A percentile compares a stretch with the other conserved stretches of the same genome.
Evolutionary conservation across 345 rosid genomes (phyloP).

Genomic region (Euphorbia tirucalli): DNA sequence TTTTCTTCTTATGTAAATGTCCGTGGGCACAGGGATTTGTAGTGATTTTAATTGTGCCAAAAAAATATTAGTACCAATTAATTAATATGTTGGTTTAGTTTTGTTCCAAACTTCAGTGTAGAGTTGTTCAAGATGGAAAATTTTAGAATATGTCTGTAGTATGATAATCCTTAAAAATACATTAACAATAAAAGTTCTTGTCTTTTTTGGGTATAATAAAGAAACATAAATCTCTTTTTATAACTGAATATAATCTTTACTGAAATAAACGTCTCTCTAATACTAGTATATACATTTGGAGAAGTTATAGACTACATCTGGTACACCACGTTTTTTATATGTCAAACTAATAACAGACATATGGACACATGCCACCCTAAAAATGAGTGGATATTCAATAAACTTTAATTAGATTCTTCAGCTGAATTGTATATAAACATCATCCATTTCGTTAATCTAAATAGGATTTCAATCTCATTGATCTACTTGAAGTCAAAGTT

Average conservation of each 20-base stretch:
- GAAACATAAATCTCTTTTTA: too few species aligned
- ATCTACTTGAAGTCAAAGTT: background rate
- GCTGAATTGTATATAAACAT: background rate
- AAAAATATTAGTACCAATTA: background rate
- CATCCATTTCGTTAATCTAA: slow-evolving; percentile 5
- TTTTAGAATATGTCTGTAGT: too few species aligned
- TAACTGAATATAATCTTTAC: slow-evolving; percentile 11
- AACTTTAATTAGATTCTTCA: background rate
- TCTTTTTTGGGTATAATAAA: too few species aligned
- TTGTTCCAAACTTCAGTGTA: too few species aligned
- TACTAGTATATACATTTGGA: too few species aligned
- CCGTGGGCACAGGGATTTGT: slow-evolving; percentile 41
- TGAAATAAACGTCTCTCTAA: slow-evolving; percentile 19
- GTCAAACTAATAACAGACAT: too few species aligned
- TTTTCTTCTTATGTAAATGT: background rate
- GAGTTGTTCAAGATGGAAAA: too few species aligned
- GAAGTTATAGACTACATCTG: too few species aligned
- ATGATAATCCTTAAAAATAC: too few species aligned
- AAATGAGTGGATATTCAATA: background rate
- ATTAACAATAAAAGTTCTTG: too few species aligned
- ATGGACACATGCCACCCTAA: background rate
- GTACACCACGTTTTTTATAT: too few species aligned
- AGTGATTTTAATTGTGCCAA: slow-evolving; percentile 18
- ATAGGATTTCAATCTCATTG: slow-evolving; percentile 2
- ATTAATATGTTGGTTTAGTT: background rate